Evolutionary conservation across 768 basidiomycete genomes (phyloP).

Genomic region (Cyathus striatus): DNA sequence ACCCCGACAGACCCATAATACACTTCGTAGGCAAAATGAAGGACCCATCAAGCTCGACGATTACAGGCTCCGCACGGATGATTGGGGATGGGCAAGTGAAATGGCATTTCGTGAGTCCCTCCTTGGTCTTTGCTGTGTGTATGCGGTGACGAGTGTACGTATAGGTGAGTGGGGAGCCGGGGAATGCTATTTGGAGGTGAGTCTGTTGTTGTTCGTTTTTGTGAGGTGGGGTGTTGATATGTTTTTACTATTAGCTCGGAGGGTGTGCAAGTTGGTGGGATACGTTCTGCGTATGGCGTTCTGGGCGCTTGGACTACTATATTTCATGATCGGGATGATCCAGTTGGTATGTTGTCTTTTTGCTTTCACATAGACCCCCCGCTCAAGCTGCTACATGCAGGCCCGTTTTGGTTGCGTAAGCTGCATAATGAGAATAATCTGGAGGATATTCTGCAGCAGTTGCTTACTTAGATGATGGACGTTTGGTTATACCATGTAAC

Average conservation of each 20-base stretch:
- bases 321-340: constrained; percentile 38
- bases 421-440: too few relatives aligned
- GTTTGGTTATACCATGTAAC: too few relatives aligned
- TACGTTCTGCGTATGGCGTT: constrained; percentile 55
- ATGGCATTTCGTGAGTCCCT: constrained; percentile 56
- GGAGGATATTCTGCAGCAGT: too few relatives aligned
- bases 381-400: too few relatives aligned
- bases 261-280: constrained; percentile 55
- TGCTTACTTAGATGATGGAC: too few relatives aligned
- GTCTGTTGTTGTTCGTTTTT: constrained; percentile 11
- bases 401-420: constrained; percentile 32
- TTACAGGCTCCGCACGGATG: constrained; percentile 51
- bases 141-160: constrained; percentile 3
- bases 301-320: constrained; percentile 47
- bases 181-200: constrained; percentile 53
- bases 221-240: background rate
- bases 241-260: constrained; percentile 42
- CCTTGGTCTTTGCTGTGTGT: background rate
- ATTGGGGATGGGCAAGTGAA: constrained; percentile 52
- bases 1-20: constrained; percentile 49
- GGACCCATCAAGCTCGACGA: constrained; percentile 33
- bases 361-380: background rate
- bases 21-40: constrained; percentile 48
- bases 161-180: constrained; percentile 48
- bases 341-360: constrained; percentile 29